These are phyloP conservation scores for Hypoxylon intermedium DNA, from an alignment of 495 filamentous ascomycete genomes.

Conservation along the genomic window DNA sequence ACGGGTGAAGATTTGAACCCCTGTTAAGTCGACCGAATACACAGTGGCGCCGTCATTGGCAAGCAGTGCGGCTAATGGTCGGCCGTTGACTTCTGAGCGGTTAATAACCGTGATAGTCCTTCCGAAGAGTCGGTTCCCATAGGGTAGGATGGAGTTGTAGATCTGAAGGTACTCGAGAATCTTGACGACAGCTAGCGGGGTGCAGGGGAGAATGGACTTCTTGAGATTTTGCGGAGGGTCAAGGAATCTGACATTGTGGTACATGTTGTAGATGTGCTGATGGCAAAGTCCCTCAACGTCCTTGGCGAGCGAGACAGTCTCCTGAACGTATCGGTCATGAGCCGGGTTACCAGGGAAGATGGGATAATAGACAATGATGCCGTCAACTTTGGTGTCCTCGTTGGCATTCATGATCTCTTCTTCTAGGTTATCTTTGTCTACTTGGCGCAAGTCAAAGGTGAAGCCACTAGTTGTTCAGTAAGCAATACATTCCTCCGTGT, in stretches of 20 bases:
- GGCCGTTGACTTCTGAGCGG: conserved; percentile 90
- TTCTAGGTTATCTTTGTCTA: conserved; percentile 87
- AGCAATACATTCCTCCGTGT: conserved; percentile 22
- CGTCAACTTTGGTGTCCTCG: conserved; percentile 75
- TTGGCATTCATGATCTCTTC: conserved; percentile 85
- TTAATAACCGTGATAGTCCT: conserved; percentile 95
- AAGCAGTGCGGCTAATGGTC: conserved; percentile 90
- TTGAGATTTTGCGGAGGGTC: conserved; percentile 75
- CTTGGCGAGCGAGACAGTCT: conserved; percentile 87
- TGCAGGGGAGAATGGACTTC: conserved; percentile 94
- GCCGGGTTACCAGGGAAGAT: conserved; percentile 78
- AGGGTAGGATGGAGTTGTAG: conserved; percentile 94
- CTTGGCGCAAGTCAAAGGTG: conserved; percentile 78
- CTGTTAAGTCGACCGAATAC: conserved; percentile 90
- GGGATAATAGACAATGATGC: conserved; percentile 98
- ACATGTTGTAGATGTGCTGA: conserved; percentile 98
- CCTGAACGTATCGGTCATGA: conserved; percentile 93
- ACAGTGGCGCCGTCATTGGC: conserved; percentile 96
- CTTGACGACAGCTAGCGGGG: conserved; percentile 93
- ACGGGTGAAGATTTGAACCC: conserved; percentile 89
- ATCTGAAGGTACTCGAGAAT: conserved; percentile 93
- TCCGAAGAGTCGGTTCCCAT: conserved; percentile 90
- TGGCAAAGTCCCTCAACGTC: conserved; percentile 96
- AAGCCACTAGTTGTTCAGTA: conserved; percentile 70
- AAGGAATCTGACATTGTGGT: conserved; percentile 94